phyloP scores from a whole-genome alignment of 2,329 filamentous ascomycete genomes.

The Sporothrix euskadiensis region DNA sequence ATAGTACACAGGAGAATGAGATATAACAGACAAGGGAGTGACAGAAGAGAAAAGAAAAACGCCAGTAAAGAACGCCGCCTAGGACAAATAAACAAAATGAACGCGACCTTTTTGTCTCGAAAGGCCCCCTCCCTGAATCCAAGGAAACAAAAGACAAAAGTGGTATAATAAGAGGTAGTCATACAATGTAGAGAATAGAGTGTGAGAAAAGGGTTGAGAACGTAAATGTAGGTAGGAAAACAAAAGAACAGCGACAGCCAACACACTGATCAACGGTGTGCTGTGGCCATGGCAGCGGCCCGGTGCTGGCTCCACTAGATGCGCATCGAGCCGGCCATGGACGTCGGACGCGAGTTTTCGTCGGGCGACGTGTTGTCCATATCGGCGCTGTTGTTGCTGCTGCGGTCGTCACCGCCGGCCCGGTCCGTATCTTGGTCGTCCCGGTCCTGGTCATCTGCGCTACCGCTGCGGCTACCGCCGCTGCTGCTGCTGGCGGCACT shows the following conservation, averaged over 20 bases:
- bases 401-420: conserved; percentile 21
- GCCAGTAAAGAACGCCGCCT: background rate
- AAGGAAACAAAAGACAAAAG: conserved; percentile 15
- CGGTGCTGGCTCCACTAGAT: conserved; percentile 23
- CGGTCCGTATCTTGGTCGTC: conserved; percentile 17
- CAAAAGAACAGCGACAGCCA: background rate
- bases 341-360: conserved; percentile 28
- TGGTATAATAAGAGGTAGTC: conserved; percentile 27
- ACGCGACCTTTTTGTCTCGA: background rate
- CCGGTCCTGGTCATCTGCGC: conserved; percentile 4
- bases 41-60: background rate
- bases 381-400: conserved; percentile 29
- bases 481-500: background rate
- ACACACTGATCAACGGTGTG: conserved; percentile 8
- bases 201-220: background rate
- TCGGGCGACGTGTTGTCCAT: conserved; percentile 31
- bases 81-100: background rate
- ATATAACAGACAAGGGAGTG: conserved; percentile 5
- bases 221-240: background rate
- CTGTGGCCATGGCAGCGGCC: background rate
- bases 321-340: conserved; percentile 24
- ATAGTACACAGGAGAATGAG: background rate
- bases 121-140: background rate
- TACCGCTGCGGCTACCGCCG: background rate
- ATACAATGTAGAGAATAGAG: conserved; percentile 22